Conservation (phyloP, 257 asterid genomes). For the Solanum tacnaense region DNA sequence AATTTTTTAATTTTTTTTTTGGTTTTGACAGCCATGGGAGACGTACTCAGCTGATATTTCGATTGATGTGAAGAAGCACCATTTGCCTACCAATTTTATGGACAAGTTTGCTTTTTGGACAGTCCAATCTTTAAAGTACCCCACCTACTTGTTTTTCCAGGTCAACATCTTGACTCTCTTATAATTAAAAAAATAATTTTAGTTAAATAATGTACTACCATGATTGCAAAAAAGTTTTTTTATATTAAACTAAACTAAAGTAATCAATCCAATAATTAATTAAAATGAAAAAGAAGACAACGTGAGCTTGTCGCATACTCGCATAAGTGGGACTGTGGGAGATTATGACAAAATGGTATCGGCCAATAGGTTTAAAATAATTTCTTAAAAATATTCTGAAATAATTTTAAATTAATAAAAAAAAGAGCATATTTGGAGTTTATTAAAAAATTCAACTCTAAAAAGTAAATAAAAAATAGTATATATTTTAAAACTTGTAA, state of each 20-base stretch:
- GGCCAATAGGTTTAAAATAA: too few species aligned
- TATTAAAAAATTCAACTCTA: too few species aligned
- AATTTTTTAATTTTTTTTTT: background rate
- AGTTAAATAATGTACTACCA: background rate
- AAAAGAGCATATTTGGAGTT: too few species aligned
- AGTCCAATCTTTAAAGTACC: slow-evolving; percentile 54
- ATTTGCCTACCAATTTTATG: slow-evolving; percentile 52
- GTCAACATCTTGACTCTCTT: slow-evolving; percentile 11
- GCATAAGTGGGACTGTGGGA: too few species aligned
- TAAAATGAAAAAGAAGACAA: too few species aligned
- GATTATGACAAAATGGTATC: too few species aligned
- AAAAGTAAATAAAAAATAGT: too few species aligned
- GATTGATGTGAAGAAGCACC: slow-evolving; percentile 59
- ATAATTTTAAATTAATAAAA: too few species aligned
- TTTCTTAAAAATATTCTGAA: too few species aligned
- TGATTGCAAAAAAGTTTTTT: background rate
- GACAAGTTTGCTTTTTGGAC: slow-evolving; percentile 66
- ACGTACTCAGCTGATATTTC: slow-evolving; percentile 43
- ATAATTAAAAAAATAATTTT: background rate
- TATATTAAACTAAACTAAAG: background rate
- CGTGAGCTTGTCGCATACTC: too few species aligned
- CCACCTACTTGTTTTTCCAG: slow-evolving; percentile 74
- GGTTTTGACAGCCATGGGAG: slow-evolving; percentile 32
- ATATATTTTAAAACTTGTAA: too few species aligned
- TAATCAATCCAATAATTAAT: background rate